Conservation (phyloP, 495 filamentous ascomycete species). For the Filosporella fistucella region DNA sequence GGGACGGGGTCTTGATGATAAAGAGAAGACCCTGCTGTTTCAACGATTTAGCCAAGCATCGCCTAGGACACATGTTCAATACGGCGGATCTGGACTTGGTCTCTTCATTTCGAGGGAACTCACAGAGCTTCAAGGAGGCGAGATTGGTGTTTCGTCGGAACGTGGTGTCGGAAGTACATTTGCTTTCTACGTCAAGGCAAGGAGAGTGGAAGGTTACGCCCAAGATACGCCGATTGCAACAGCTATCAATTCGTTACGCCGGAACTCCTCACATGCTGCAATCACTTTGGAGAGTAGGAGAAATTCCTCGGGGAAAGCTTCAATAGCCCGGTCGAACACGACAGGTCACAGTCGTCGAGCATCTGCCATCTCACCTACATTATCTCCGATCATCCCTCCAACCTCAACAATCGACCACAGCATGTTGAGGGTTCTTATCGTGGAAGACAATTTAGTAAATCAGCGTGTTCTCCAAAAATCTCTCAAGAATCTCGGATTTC, state of each 20-base stretch:
- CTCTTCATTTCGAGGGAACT: slow-evolving; percentile 77
- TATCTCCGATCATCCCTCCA: slow-evolving; percentile 8
- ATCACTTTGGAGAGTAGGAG: slow-evolving; percentile 16
- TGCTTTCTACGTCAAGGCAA: slow-evolving; percentile 65
- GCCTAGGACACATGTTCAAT: slow-evolving; percentile 73
- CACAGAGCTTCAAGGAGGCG: slow-evolving; percentile 77
- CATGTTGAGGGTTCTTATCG: slow-evolving; percentile 52
- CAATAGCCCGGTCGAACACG: slow-evolving; percentile 11
- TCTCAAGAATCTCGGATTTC: slow-evolving; percentile 63
- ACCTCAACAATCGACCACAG: slow-evolving; percentile 22
- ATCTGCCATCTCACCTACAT: neutral
- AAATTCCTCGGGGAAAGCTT: slow-evolving; percentile 12
- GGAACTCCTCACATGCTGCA: slow-evolving; percentile 11
- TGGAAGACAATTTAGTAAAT: slow-evolving; percentile 85
- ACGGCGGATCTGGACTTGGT: slow-evolving; percentile 79
- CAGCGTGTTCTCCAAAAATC: slow-evolving; percentile 69
- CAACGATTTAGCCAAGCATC: slow-evolving; percentile 75
- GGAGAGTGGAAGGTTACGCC: slow-evolving; percentile 22
- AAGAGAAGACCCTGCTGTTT: slow-evolving; percentile 73
- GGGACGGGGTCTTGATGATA: slow-evolving; percentile 67
- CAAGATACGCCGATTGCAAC: slow-evolving; percentile 17
- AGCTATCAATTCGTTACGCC: slow-evolving; percentile 8
- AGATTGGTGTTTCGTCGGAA: slow-evolving; percentile 73
- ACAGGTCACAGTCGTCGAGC: slow-evolving; percentile 6
- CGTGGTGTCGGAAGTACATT: slow-evolving; percentile 75